A percentile compares a stretch with the other conserved stretches of the same genome.
Evolutionary conservation across 352 stramenopile species (phyloP).

Genomic region (Phytophthora rubi): DNA sequence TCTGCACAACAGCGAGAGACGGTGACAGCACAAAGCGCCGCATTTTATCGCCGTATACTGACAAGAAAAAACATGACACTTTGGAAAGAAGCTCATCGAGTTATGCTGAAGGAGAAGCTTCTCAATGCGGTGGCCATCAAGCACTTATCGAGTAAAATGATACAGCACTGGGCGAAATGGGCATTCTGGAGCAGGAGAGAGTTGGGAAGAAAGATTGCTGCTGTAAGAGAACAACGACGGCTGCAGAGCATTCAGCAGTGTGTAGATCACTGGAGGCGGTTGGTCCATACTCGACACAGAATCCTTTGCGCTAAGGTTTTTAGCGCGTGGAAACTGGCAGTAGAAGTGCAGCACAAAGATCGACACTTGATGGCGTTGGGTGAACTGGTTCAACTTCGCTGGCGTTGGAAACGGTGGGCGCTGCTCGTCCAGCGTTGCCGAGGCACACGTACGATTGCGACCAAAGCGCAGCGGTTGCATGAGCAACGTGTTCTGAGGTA

Average conservation of each 20-base stretch:
- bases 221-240: constrained; percentile 10
- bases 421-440: constrained; percentile 1
- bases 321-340: constrained; percentile 22
- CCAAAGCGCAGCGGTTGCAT: background rate
- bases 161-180: constrained; percentile 39
- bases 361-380: constrained; percentile 15
- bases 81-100: constrained; percentile 24
- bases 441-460: constrained; percentile 8
- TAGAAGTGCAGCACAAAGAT: constrained; percentile 21
- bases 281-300: constrained; percentile 9
- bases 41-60: constrained; percentile 10
- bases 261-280: constrained; percentile 22
- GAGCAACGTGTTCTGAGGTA: constrained; percentile 11
- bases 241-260: constrained; percentile 8
- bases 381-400: constrained; percentile 27
- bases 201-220: constrained; percentile 16
- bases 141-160: constrained; percentile 21
- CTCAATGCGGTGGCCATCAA: constrained; percentile 11
- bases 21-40: background rate
- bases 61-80: background rate
- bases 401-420: constrained; percentile 29
- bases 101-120: background rate
- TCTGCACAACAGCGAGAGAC: constrained; percentile 1
- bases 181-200: constrained; percentile 31
- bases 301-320: constrained; percentile 16